These are phyloP conservation scores for Tolypocladium guangdongense DNA, from an alignment of 2,329 filamentous ascomycete genomes.

Conservation along the genomic window DNA sequence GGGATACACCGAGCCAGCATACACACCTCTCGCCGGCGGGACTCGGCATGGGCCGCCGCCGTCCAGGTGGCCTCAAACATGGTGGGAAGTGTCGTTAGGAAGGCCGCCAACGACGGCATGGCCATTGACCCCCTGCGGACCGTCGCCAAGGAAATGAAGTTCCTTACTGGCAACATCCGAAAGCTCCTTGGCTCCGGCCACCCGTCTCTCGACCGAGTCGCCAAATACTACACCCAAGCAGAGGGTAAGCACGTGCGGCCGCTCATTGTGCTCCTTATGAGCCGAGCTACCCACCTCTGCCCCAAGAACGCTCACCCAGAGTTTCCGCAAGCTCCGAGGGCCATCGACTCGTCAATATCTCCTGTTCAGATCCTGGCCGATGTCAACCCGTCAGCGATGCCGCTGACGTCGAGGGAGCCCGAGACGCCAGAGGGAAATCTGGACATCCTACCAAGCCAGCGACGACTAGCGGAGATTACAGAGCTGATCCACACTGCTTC, in stretches of 20 bases:
- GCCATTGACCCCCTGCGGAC: slow-evolving; percentile 78
- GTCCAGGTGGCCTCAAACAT: slow-evolving; percentile 61
- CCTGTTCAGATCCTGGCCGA: slow-evolving; percentile 57
- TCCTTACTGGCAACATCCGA: slow-evolving; percentile 84
- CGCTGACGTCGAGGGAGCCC: slow-evolving; percentile 28
- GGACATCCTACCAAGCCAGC: slow-evolving; percentile 83
- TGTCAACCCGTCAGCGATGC: slow-evolving; percentile 57
- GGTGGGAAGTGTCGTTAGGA: slow-evolving; percentile 55
- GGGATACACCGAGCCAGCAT: slow-evolving; percentile 18
- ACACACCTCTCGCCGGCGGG: slow-evolving; percentile 32
- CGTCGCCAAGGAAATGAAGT: slow-evolving; percentile 95
- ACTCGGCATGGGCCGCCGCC: slow-evolving; percentile 66
- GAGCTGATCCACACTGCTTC: slow-evolving; percentile 97
- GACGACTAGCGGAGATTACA: slow-evolving; percentile 88
- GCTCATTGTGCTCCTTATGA: slow-evolving; percentile 92
- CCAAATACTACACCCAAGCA: slow-evolving; percentile 95
- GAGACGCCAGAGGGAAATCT: slow-evolving; percentile 27
- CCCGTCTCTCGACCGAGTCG: slow-evolving; percentile 84
- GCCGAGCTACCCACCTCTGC: slow-evolving; percentile 75
- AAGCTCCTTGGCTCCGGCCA: slow-evolving; percentile 91
- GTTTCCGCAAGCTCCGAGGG: slow-evolving; percentile 29
- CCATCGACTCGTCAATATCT: slow-evolving; percentile 44
- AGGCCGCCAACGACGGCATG: slow-evolving; percentile 53
- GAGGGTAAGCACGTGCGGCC: slow-evolving; percentile 96
- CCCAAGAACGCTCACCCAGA: slow-evolving; percentile 39